Base-by-base conservation (phyloP, 2,329 filamentous ascomycete genomes). In the Orbilia oligospora region DNA sequence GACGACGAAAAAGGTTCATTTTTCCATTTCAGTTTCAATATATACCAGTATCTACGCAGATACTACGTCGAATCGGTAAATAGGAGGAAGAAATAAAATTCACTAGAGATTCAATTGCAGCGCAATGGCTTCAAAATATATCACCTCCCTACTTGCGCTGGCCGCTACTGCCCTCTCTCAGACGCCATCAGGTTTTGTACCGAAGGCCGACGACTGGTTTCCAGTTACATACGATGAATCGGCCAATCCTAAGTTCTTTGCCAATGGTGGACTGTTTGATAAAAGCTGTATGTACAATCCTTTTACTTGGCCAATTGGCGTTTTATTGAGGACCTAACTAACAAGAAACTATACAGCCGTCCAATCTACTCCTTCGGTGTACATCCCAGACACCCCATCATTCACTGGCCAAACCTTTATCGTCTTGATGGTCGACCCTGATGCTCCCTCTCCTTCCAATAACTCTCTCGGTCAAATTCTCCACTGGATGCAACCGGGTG, bases 361-460 rank as follows among this genome's bases (percentile, higher is more conserved):
- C 10, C 73, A 71, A 64, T 33, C 41, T 14, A 65, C 33, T 14
- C 75, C 75, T 12, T 56, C 53, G n/a, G 55, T 78, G 18, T 78
- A 64, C 20, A 48, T 78, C 12, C 68, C 68, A 20, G 68, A 68
- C 24, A 5, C n/a, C 0, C 33, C 75, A 5, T 27, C 61, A 1
- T 14, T 78, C 4, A 64, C 68, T 1, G 64, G 64, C 5, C 51
- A 78, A 36, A 78, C 75, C 12, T 78, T 78, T 22, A 16, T 72
- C 5, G n/a, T 78, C 24, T 53, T 78, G 33, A 72, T 78, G 75
- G 68, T 78, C n/a, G 75, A 78, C 20, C 75, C 75, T 4, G 75
- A 78, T 51, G 75, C 75, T 12, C 75, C 75, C 3, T 78, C 75
- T 0, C 75, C 75, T 20, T 70, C 65, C 12, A 71, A 78, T 41